A percentile compares a stretch with the other conserved stretches of the same genome.
These are phyloP conservation scores for Talaromyces rugulosus DNA, from an alignment of 2,329 filamentous ascomycete genomes.

Conservation along the genomic window DNA sequence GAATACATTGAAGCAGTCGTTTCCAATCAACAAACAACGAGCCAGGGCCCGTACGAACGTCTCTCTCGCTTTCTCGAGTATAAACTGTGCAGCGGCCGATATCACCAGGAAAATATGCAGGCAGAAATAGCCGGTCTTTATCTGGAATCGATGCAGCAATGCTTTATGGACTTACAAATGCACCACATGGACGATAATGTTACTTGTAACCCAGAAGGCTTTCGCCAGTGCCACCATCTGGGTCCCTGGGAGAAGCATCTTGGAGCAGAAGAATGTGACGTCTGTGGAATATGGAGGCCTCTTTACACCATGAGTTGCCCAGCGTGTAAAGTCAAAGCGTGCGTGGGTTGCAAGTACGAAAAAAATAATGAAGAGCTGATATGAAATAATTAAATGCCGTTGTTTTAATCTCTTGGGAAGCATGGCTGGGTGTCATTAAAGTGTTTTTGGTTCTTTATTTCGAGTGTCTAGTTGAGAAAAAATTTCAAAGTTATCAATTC, in stretches of 20 bases:
- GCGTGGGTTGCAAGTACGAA: constrained; percentile 27
- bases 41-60: background rate
- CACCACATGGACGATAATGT: background rate
- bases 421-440: background rate
- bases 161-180: constrained; percentile 20
- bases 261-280: constrained; percentile 18
- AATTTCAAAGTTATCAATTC: background rate
- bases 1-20: background rate
- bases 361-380: background rate
- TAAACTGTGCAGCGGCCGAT: background rate
- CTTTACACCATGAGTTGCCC: constrained; percentile 26
- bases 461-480: background rate
- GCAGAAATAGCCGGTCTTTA: constrained; percentile 25
- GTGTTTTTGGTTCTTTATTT: background rate
- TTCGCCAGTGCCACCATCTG: constrained; percentile 21
- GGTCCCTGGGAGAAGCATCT: constrained; percentile 26
- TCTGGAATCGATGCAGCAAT: constrained; percentile 21
- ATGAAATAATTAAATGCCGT: background rate
- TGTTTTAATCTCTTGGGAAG: background rate
- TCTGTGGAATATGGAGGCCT: constrained; percentile 25
- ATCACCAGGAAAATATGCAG: constrained; percentile 22
- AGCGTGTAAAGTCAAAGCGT: constrained; percentile 24
- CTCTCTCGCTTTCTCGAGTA: background rate
- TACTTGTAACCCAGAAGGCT: background rate
- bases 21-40: background rate